Evolutionary conservation across 2,329 filamentous ascomycete species (phyloP).

Genomic region (Sclerotinia nivalis): DNA sequence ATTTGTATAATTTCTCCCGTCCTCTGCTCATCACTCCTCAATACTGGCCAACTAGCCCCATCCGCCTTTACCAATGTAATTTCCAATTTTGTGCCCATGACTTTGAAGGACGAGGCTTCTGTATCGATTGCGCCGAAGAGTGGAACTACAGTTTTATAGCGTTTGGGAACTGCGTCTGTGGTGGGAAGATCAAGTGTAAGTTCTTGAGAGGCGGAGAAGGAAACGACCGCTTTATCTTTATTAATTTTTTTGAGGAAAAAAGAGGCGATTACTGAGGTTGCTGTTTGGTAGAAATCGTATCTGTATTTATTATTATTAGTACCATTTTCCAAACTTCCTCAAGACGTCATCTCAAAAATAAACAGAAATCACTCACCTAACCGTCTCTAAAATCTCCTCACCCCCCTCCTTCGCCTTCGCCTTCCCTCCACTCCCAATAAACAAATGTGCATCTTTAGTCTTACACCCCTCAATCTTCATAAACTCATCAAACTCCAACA

Average conservation of each 20-base stretch:
- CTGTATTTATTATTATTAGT: conserved; percentile 45
- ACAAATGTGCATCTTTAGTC: conserved; percentile 79
- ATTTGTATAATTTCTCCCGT: conserved; percentile 86
- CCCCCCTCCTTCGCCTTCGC: conserved; percentile 60
- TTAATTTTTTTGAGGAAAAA: conserved; percentile 98
- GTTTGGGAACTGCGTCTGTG: conserved; percentile 71
- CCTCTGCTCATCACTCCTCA: conserved; percentile 64
- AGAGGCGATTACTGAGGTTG: conserved; percentile 79
- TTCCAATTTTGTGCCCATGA: conserved; percentile 72
- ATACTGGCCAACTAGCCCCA: conserved; percentile 65
- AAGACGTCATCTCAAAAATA: neutral
- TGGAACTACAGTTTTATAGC: conserved; percentile 71
- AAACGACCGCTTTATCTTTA: conserved; percentile 72
- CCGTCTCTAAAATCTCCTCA: conserved; percentile 76
- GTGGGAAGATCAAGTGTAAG: conserved; percentile 84
- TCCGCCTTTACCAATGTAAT: conserved; percentile 64
- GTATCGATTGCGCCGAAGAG: conserved; percentile 77
- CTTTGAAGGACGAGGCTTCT: conserved; percentile 61
- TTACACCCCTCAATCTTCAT: conserved; percentile 92
- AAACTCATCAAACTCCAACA: conserved; percentile 97
- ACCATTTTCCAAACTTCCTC: neutral
- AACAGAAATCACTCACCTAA: conserved; percentile 58
- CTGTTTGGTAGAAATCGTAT: conserved; percentile 94
- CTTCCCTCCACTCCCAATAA: conserved; percentile 75
- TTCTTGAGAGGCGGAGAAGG: conserved; percentile 60